phyloP scores from a whole-genome alignment of 192 early-diverging fungal species.

The Rhizophagus sp. region DNA sequence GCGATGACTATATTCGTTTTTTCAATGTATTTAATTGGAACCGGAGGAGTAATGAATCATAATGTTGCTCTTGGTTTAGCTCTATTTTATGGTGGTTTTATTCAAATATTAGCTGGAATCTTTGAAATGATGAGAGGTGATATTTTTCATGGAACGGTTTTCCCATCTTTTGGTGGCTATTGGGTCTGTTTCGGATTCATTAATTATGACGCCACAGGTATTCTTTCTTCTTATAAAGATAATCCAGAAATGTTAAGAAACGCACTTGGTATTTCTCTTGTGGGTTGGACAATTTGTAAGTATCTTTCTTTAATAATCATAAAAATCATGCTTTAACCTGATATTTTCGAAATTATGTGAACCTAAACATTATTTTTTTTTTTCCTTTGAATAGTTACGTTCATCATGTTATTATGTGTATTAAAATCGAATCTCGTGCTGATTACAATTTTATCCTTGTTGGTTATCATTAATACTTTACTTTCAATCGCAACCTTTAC shows the following conservation, averaged over 20 bases:
- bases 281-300: conserved; percentile 38
- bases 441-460: conserved; percentile 62
- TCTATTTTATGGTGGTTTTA: conserved; percentile 73
- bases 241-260: conserved; percentile 37
- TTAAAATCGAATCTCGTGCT: conserved; percentile 64
- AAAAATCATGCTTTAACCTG: not conserved
- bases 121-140: conserved; percentile 78
- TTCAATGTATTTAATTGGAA: conserved; percentile 67
- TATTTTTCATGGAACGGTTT: conserved; percentile 80
- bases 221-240: conserved; percentile 46
- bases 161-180: conserved; percentile 67
- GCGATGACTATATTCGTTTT: conserved; percentile 67
- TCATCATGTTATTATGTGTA: conserved; percentile 66
- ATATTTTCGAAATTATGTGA: not conserved
- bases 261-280: conserved; percentile 62
- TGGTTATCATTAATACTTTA: conserved; percentile 68
- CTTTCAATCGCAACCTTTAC: conserved; percentile 62
- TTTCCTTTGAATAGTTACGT: conserved; percentile 43
- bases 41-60: conserved; percentile 54
- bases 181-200: conserved; percentile 66
- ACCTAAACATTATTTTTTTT: no score
- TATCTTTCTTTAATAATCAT: not conserved
- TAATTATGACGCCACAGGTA: conserved; percentile 56
- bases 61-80: conserved; percentile 66
- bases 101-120: conserved; percentile 77